Evolutionary conservation across 2,329 filamentous ascomycete species (phyloP), one percentile per base, ranked within the genome.

Genomic region (Geosmithia flava): DNA sequence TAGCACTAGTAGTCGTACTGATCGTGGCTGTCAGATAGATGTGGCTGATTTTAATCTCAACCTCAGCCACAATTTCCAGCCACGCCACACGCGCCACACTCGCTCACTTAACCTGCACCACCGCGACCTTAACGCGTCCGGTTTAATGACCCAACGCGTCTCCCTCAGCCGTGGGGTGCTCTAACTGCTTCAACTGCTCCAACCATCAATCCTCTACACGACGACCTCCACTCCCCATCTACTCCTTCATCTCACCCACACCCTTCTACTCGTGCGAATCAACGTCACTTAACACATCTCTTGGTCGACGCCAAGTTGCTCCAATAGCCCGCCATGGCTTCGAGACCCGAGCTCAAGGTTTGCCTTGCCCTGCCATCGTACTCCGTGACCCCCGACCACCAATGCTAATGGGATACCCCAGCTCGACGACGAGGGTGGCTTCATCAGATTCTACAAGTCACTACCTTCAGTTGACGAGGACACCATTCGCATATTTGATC

Each of bases 341-440:
- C 83, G 47, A 71, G 83, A 59, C 83, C 83, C 49, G 83, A 87
- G 61, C 64, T 87, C 46, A 86, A 85, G 76, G 83, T 83, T 37
- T 37, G 51, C 27, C 17, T 19, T n/a, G 17, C 13, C 20, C 20
- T 15, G 20, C 17, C 20, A 23, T 7, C 20, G 11, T 19, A 7
- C 15, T n/a, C 16, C 13, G 19, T 20, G 11, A 30, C 23, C 20
- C 15, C 3, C 43, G 48, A 16, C 40, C 42, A 7, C 23, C 45
- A 47, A 16, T 40, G 19, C 30, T 4, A 27, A 7, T 15, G 29
- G 40, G 29, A 42, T 23, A 44, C 52, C 42, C 17, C 49, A 90
- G 85, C 87, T 97, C 62, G 94, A 98, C 60, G 93, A 98, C 62
- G 93, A 98, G 71, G 82, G 84, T 60, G 89, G 91, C 55, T 98